Evolutionary conservation across 139 green algal genomes (phyloP), one percentile per base, ranked within the genome.

Genomic region (Auxenochlorella pyrenoidosa): DNA sequence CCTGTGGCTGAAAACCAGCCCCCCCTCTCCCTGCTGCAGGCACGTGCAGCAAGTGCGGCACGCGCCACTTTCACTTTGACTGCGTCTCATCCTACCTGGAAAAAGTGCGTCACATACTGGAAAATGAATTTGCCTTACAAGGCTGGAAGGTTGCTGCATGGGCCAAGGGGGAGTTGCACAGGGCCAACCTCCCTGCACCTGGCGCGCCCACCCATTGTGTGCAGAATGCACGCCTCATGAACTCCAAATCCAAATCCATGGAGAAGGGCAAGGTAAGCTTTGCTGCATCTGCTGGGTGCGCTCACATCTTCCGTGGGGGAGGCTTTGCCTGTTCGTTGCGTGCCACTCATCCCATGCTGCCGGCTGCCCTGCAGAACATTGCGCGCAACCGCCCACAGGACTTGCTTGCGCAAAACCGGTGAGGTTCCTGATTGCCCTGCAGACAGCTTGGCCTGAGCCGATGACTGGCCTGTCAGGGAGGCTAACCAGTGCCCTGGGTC

Each of bases 11-110:
- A 34, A 1, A 36, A 6, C 38, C 21, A 6, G 22, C 8, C 2
- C 73, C 0, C 40, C 22, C 26, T 26, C 75, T 18, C 43, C 44
- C 43, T 21, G 28, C 43, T 21, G 41, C 75, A 81, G 75, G 75
- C 30, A 81, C 75, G 10, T 81, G 75, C 75, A 63, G 43, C 43
- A 81, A 47, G 30, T 81, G 75, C 30, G 75, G 75, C 75, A 40
- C 32, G 26, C 44, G 44, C 12, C 44, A 12, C 30, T 81, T 81
- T 43, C 51, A 59, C 43, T 81, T 81, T 36, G 43, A 81, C 0
- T 81, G 75, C 30, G 75, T 81, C 43, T 47, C 75, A 15, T 30
- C 41, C 30, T 63, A 81, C 10, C 0, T 40, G 15, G 75, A 81
- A 30, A 60, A 63, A 30, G 75, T 81, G n/a, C n/a, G n/a, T 36